A percentile compares a stretch with the other conserved stretches of the same genome.
These are phyloP conservation scores for Termitomyces sp. DNA, from an alignment of 768 basidiomycete genomes.

Conservation along the genomic window DNA sequence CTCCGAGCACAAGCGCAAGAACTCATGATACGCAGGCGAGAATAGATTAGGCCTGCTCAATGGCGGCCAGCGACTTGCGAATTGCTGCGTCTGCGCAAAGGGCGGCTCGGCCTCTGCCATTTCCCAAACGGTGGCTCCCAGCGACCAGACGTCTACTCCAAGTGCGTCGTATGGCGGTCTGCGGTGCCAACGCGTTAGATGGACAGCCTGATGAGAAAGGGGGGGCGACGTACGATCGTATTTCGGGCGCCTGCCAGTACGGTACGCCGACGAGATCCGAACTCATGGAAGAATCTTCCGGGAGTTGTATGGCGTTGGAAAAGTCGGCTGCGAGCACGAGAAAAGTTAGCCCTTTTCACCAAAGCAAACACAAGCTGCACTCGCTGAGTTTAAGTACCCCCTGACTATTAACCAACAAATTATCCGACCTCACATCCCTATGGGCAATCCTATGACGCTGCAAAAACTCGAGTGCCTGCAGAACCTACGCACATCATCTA, in stretches of 20 bases:
- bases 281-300: conserved; percentile 42
- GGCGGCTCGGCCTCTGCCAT: conserved; percentile 72
- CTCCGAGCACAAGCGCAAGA: conserved; percentile 62
- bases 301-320: conserved; percentile 64
- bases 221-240: conserved; percentile 49
- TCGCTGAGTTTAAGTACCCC: conserved; percentile 74
- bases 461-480: conserved; percentile 63
- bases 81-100: conserved; percentile 52
- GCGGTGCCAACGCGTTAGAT: background rate
- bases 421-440: conserved; percentile 82
- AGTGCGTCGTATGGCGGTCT: conserved; percentile 70
- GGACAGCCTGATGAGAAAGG: background rate
- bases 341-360: background rate
- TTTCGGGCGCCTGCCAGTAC: conserved; percentile 86
- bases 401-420: conserved; percentile 61
- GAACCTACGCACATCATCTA: conserved; percentile 34
- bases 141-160: conserved; percentile 76
- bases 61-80: conserved; percentile 63
- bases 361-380: conserved; percentile 18
- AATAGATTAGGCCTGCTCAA: conserved; percentile 53
- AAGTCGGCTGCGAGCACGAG: conserved; percentile 57
- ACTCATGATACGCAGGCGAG: conserved; percentile 69
- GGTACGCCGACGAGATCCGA: conserved; percentile 64
- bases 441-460: conserved; percentile 67
- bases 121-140: conserved; percentile 84